Conservation (phyloP, 352 stramenopile genomes). For the Globisporangium acanthophoron region DNA sequence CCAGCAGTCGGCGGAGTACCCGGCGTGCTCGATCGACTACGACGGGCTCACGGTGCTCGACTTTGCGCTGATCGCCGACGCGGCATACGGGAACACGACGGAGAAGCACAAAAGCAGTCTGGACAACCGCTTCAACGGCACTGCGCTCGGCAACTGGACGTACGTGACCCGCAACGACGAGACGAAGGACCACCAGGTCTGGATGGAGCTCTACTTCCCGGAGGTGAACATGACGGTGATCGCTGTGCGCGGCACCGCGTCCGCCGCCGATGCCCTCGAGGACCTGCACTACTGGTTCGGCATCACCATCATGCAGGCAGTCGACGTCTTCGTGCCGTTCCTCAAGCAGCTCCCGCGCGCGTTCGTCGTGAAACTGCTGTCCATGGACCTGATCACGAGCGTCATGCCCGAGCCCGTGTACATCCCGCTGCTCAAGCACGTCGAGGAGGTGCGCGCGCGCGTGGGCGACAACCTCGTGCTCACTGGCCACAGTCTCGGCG, state of each 20-base stretch:
- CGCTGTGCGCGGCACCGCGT: slow-evolving; percentile 71
- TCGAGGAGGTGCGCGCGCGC: slow-evolving; percentile 27
- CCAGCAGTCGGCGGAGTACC: slow-evolving; percentile 52
- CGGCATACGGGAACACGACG: slow-evolving; percentile 64
- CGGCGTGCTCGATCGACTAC: slow-evolving; percentile 67
- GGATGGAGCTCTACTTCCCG: slow-evolving; percentile 79
- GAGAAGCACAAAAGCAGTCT: slow-evolving; percentile 52
- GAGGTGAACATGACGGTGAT: slow-evolving; percentile 81
- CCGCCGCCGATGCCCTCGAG: slow-evolving; percentile 69
- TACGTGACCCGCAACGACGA: slow-evolving; percentile 74
- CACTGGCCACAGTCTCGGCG: slow-evolving; percentile 73
- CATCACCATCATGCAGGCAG: slow-evolving; percentile 81
- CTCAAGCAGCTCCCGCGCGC: slow-evolving; percentile 67
- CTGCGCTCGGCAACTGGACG: slow-evolving; percentile 56
- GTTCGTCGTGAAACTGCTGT: slow-evolving; percentile 73
- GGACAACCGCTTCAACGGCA: slow-evolving; percentile 75
- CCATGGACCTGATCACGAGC: slow-evolving; percentile 54
- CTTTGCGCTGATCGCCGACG: slow-evolving; percentile 73
- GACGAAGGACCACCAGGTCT: slow-evolving; percentile 60
- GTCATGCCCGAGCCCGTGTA: slow-evolving; percentile 71
- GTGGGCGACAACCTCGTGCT: slow-evolving; percentile 61
- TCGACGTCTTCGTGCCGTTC: slow-evolving; percentile 77
- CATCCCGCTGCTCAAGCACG: slow-evolving; percentile 47
- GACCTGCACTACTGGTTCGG: slow-evolving; percentile 86
- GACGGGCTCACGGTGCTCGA: slow-evolving; percentile 58